Base-by-base conservation (phyloP, 495 filamentous ascomycete species). In the Tuber umbilicatum region DNA sequence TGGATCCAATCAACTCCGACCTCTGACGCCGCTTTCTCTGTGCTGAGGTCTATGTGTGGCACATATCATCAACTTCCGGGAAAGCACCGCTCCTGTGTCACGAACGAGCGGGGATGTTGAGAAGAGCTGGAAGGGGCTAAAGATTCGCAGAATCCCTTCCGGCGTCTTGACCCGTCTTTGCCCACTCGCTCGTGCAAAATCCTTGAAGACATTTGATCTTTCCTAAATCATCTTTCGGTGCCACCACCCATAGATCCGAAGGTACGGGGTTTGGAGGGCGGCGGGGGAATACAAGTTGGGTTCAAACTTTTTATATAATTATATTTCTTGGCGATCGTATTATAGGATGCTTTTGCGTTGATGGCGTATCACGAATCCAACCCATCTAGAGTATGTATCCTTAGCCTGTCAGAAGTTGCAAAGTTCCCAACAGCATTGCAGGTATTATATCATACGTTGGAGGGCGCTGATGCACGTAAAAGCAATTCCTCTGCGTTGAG, bases 41-140 rank as follows among this genome's bases (percentile, higher is more conserved):
- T 43, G 23, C 69, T 72, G 69, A 55, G 74, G 50, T 78, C 78
- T 75, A 78, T 78, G 74, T 71, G 47, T 78, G 75, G 77, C 72
- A 79, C 69, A 79, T 78, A 72, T 78, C 60, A 71, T 72, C 55
- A 4, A 31, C 31, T 60, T 55, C 23, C 50, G n/a, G 50, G 50
- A 27, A 60, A 27, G 50, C 50, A 27, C 50, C 2, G 19, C n/a
- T n/a, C 9, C 23, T 5, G 47, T 55, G 16, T 55, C 50, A 14
- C 35, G 55, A 64, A 31, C 55, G 55, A 35, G 16, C 14, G 55
- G 27, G 55, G 55, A 7, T 64, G 27, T 17, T 35, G 31, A 2
- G 19, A 31, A 31, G 55, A 64, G 19, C 55, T 31, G 16, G 55
- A 19, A 35, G 55, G 55, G 27, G 1, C 55, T 31, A 35, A 64